phyloP scores from a whole-genome alignment of 148 eudicot species.

The Silene uniflora region DNA sequence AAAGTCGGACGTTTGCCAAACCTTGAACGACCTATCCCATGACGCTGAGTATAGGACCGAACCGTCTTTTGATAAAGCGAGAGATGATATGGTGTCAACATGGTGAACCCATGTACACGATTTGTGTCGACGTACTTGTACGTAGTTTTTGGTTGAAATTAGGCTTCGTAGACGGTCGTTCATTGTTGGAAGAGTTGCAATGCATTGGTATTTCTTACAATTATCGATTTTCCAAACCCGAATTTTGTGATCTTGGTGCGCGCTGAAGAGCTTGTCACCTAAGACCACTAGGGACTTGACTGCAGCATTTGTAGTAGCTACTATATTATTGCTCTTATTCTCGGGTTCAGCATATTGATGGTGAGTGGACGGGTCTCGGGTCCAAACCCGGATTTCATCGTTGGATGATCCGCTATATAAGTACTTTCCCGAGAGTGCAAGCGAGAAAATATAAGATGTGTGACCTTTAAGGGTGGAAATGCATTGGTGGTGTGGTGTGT shows the following conservation, averaged over 20 bases:
- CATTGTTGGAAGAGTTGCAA: slow-evolving; percentile 58
- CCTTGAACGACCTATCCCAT: slow-evolving; percentile 78
- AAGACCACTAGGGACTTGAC: slow-evolving; percentile 48
- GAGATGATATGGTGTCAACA: slow-evolving; percentile 68
- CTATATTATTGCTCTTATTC: slow-evolving; percentile 12
- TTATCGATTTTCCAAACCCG: slow-evolving; percentile 59
- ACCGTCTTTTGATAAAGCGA: slow-evolving; percentile 55
- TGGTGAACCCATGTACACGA: slow-evolving; percentile 80
- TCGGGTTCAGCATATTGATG: background rate
- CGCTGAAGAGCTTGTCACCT: slow-evolving; percentile 49
- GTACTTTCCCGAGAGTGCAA: slow-evolving; percentile 41
- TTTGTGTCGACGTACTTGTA: slow-evolving; percentile 53
- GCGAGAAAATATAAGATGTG: slow-evolving; percentile 49
- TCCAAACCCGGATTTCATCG: slow-evolving; percentile 46
- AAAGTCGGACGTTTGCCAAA: slow-evolving; percentile 65
- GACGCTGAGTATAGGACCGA: slow-evolving; percentile 61
- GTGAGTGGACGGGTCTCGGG: slow-evolving; percentile 21
- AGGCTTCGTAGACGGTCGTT: slow-evolving; percentile 43
- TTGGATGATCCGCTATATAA: slow-evolving; percentile 54
- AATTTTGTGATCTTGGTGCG: slow-evolving; percentile 71
- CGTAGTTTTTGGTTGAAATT: slow-evolving; percentile 60
- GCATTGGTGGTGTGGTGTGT: slow-evolving; percentile 34
- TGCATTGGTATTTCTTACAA: slow-evolving; percentile 30
- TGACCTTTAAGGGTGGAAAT: slow-evolving; percentile 53
- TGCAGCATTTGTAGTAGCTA: slow-evolving; percentile 38